Percentiles rank a stretch among this genome's conserved stretches.
phyloP scores from a whole-genome alignment of 2,329 filamentous ascomycete genomes.

The Aspergillus spinulosporus region DNA sequence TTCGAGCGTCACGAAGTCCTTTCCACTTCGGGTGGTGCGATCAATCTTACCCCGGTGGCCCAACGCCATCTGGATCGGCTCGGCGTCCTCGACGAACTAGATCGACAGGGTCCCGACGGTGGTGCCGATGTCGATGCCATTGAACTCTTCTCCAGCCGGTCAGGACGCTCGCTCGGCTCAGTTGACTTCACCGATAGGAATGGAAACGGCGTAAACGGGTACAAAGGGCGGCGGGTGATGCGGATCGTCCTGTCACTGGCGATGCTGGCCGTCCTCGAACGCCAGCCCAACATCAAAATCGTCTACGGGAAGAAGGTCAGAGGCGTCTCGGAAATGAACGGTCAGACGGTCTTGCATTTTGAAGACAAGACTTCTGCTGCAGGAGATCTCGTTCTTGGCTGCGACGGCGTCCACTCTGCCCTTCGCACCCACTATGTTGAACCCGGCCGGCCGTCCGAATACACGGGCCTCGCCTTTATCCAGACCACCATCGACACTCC shows the following conservation, averaged over 20 bases:
- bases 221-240: constrained; percentile 45
- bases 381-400: constrained; percentile 41
- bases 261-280: constrained; percentile 42
- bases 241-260: constrained; percentile 44
- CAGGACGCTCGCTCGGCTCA: constrained; percentile 38
- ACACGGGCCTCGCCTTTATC: constrained; percentile 43
- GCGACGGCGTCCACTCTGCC: constrained; percentile 44
- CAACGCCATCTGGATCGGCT: constrained; percentile 46
- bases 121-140: constrained; percentile 44
- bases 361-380: constrained; percentile 36
- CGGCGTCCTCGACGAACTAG: constrained; percentile 41
- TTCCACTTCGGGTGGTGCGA: constrained; percentile 47
- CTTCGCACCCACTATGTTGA: constrained; percentile 39
- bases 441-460: constrained; percentile 35
- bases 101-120: constrained; percentile 40
- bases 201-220: constrained; percentile 41
- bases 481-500: constrained; percentile 37
- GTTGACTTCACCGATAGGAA: constrained; percentile 42
- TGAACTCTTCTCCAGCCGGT: constrained; percentile 44
- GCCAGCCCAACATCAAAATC: constrained; percentile 39
- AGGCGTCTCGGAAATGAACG: constrained; percentile 33
- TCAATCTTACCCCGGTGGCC: constrained; percentile 48
- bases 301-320: constrained; percentile 46
- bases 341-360: constrained; percentile 39
- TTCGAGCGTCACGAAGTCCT: constrained; percentile 44